Evolutionary conservation across 83 land plant genomes (phyloP).

Genomic region (Diphasiastrum complanatum): DNA sequence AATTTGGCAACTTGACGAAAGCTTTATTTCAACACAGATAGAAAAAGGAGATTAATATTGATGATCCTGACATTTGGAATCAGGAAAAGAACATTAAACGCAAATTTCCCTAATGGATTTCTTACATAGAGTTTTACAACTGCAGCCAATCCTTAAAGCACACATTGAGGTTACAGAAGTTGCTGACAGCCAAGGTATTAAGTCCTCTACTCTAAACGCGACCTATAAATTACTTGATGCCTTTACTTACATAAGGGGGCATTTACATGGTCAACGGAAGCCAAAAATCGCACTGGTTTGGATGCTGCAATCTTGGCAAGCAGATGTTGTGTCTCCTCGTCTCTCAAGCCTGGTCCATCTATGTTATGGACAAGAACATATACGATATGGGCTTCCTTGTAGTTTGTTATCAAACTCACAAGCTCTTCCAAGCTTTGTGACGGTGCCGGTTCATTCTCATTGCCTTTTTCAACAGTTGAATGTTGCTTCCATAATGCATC

Average conservation of each 20-base stretch:
- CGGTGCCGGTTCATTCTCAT: too few species aligned
- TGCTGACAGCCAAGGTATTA: background rate
- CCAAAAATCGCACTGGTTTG: conserved; percentile 59
- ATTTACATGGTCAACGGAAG: conserved; percentile 94
- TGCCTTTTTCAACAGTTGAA: conserved; percentile 55
- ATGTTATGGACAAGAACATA: conserved; percentile 83
- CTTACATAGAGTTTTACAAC: too few species aligned
- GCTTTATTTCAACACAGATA: too few species aligned
- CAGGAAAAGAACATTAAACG: too few species aligned
- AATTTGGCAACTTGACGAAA: too few species aligned
- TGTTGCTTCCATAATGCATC: conserved; percentile 31
- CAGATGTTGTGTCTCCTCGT: conserved; percentile 61
- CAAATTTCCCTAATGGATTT: too few species aligned
- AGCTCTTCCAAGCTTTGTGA: conserved; percentile 68
- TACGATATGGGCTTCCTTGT: conserved; percentile 39
- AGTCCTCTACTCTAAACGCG: background rate
- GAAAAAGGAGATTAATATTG: too few species aligned
- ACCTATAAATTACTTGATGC: background rate
- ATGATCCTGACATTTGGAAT: too few species aligned
- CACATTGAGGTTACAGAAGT: background rate
- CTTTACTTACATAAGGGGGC: conserved; percentile 73
- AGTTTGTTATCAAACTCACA: conserved; percentile 39
- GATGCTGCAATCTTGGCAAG: conserved; percentile 77
- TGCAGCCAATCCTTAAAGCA: too few species aligned
- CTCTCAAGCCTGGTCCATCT: conserved; percentile 91